phyloP scores from a whole-genome alignment of 352 stramenopile species.

The Plasmopara halstedii region DNA sequence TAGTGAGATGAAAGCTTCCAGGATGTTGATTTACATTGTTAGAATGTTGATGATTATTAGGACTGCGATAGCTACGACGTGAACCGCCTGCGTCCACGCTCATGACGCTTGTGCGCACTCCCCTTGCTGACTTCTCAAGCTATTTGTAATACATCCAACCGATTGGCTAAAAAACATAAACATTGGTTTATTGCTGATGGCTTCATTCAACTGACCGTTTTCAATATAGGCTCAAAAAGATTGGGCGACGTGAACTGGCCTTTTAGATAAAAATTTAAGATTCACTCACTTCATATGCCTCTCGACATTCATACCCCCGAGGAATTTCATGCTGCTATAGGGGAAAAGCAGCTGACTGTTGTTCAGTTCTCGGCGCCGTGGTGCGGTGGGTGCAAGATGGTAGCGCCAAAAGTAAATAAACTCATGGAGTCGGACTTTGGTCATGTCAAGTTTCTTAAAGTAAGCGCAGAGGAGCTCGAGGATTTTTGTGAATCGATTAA shows the following conservation, averaged over 20 bases:
- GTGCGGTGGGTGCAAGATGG: constrained; percentile 73
- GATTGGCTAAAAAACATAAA: constrained; percentile 3
- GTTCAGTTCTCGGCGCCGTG: constrained; percentile 64
- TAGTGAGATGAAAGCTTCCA: constrained; percentile 17
- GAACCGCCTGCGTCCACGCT: constrained; percentile 16
- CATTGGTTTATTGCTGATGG: too few species aligned
- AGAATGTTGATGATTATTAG: constrained; percentile 1
- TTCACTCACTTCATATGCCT: constrained; percentile 10
- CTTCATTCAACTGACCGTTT: too few species aligned
- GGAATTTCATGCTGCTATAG: constrained; percentile 41
- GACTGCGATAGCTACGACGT: constrained; percentile 13
- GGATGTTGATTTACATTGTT: too few species aligned
- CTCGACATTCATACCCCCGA: constrained; percentile 38
- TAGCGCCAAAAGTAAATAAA: constrained; percentile 51
- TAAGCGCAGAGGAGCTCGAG: constrained; percentile 65
- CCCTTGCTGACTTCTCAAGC: constrained; percentile 1
- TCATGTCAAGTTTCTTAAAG: constrained; percentile 57
- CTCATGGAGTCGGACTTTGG: constrained; percentile 46
- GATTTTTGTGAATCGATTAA: constrained; percentile 71
- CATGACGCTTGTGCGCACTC: constrained; percentile 5
- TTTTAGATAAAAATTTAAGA: too few species aligned
- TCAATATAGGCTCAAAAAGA: too few species aligned
- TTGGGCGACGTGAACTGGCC: too few species aligned
- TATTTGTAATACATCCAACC: not conserved
- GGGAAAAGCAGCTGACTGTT: constrained; percentile 42